Evolutionary conservation across 1,139 yeast genomes (phyloP), one percentile per base, ranked within the genome.

Genomic region (Meyerozyma guilliermondii): DNA sequence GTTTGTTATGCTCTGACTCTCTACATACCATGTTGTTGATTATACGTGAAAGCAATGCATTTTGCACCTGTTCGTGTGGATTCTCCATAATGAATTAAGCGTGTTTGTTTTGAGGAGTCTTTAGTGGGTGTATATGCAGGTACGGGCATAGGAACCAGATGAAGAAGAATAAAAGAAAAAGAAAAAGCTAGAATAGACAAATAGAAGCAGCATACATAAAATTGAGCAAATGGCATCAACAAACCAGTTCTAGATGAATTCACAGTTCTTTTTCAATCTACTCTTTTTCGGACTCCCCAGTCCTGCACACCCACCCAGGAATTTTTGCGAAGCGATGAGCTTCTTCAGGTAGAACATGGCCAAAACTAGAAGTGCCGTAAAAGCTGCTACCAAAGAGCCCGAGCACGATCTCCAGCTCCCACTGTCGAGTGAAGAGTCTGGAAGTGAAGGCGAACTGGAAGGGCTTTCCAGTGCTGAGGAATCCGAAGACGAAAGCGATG

Each of bases 11-110:
- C 16, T 17, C 3, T n/a, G 17, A 26, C n/a, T 20, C 6, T 17
- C 8, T 22, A 75, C 86, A 37, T 71, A 80, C 88, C 62, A 87
- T 80, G 52, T 87, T 87, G 58, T 78, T 80, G 43, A 86, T 81
- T 30, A 88, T 86, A 49, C 96, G 78, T 20, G 88, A 77, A 45
- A 87, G 71, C 35, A 88, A 69, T 14, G 89, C 89, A 49, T 80
- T 83, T 56, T 89, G 96, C 7, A 81, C 87, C 56, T 85, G 87
- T 54, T 87, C 95, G 57, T 88, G 94, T 3, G 96, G 97, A 55
- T 88, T 88, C 64, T 87, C 92, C 95, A 87, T 84, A 41, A 35
- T 42, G 26, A 10, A 11, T 3, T 20, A 26, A 16, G 7, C 33
- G 33, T 29, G 33, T 29, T 29, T 29, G 33, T 29, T 29, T 29